phyloP scores from a whole-genome alignment of 768 basidiomycete species.

The Boletus subcaerulescens region DNA sequence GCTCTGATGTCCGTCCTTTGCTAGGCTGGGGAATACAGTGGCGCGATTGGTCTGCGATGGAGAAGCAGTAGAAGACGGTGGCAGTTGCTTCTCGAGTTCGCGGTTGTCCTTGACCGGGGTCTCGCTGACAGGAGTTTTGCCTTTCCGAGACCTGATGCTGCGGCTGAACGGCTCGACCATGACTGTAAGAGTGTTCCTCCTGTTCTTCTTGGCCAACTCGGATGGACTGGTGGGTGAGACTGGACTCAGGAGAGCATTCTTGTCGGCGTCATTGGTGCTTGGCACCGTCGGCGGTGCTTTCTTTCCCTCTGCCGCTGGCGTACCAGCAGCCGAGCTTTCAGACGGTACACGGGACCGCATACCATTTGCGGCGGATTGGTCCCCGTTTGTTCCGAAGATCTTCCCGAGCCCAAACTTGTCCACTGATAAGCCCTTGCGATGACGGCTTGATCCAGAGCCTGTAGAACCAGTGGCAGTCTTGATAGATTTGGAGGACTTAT shows the following conservation, averaged over 20 bases:
- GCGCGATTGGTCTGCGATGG: slow-evolving; percentile 27
- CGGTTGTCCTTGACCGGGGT: slow-evolving; percentile 44
- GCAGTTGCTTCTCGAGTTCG: slow-evolving; percentile 34
- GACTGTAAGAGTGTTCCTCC: slow-evolving; percentile 82
- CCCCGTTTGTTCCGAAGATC: slow-evolving; percentile 53
- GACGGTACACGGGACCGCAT: slow-evolving; percentile 43
- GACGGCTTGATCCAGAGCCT: slow-evolving; percentile 47
- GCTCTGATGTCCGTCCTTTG: slow-evolving; percentile 25
- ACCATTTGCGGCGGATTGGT: slow-evolving; percentile 32
- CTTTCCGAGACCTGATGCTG: slow-evolving; percentile 36
- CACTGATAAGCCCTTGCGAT: slow-evolving; percentile 68
- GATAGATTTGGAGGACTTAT: slow-evolving; percentile 29
- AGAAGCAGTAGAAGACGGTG: slow-evolving; percentile 30
- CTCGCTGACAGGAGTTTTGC: slow-evolving; percentile 32
- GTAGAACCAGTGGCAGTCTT: slow-evolving; percentile 30
- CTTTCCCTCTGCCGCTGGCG: slow-evolving; percentile 20
- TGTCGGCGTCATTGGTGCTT: slow-evolving; percentile 19
- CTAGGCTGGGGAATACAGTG: slow-evolving; percentile 25
- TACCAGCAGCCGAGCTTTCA: slow-evolving; percentile 33
- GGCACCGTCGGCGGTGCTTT: slow-evolving; percentile 5
- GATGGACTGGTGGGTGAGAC: slow-evolving; percentile 23
- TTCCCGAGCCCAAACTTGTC: slow-evolving; percentile 80
- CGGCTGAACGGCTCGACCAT: slow-evolving; percentile 79
- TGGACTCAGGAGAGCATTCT: slow-evolving; percentile 37
- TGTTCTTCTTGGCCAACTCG: slow-evolving; percentile 50